These are phyloP conservation scores for Wickerhamiella pararugosa DNA, from an alignment of 1,139 yeast species.

Conservation along the genomic window DNA sequence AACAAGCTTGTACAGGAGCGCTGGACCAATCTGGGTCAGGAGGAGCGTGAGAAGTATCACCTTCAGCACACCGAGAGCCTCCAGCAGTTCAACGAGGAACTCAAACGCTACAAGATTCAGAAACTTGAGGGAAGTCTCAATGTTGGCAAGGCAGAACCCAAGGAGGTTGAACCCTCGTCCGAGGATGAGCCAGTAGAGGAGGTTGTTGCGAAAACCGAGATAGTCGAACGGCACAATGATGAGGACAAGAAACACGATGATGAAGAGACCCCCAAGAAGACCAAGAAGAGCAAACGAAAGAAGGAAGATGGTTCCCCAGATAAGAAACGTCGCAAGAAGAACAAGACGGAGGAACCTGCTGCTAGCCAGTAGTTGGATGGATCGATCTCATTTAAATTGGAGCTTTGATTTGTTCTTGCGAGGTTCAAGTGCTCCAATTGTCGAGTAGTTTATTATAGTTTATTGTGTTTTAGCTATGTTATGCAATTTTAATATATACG, in stretches of 20 bases:
- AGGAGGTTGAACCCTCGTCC: background rate
- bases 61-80: background rate
- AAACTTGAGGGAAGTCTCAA: background rate
- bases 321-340: background rate
- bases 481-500: too few species aligned
- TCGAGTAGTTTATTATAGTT: too few species aligned
- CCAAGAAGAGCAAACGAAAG: slow-evolving; percentile 1
- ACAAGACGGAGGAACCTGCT: background rate
- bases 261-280: slow-evolving; percentile 2
- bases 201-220: background rate
- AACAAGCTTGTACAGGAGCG: slow-evolving; percentile 9
- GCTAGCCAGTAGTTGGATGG: background rate
- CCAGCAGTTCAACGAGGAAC: background rate
- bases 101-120: background rate
- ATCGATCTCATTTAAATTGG: background rate
- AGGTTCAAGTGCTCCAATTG: background rate
- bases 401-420: background rate
- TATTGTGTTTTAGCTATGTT: too few species aligned
- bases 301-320: background rate
- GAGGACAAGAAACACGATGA: background rate
- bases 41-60: slow-evolving; percentile 7
- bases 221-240: background rate
- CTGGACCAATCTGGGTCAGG: slow-evolving; percentile 11
- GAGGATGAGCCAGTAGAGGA: background rate
- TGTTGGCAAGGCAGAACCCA: background rate